These are phyloP conservation scores for Hirschfeldia incana DNA, from an alignment of 345 rosid genomes.

Conservation along the genomic window DNA sequence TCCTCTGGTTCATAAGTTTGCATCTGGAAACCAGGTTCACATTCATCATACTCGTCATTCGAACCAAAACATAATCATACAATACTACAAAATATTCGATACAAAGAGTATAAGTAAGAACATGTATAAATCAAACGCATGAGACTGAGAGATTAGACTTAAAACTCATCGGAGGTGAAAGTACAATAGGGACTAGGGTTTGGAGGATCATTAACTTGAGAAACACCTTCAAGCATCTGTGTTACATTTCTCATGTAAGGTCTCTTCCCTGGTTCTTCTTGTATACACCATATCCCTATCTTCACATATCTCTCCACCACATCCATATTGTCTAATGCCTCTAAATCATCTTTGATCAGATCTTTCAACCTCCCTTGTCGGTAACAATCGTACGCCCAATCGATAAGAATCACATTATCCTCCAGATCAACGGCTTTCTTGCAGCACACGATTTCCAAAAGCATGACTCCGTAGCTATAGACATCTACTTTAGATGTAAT, in stretches of 20 bases:
- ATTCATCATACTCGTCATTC: too few species aligned
- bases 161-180: neutral
- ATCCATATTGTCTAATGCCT: conserved; percentile 39
- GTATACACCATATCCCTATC: conserved; percentile 64
- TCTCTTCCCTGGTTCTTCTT: conserved; percentile 44
- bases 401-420: conserved; percentile 19
- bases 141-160: conserved; percentile 1
- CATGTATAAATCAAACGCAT: neutral
- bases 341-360: conserved; percentile 43
- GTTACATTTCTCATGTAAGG: conserved; percentile 50
- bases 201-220: conserved; percentile 38
- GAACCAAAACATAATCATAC: too few species aligned
- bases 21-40: too few species aligned
- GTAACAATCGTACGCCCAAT: conserved; percentile 56
- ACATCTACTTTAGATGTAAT: conserved; percentile 42
- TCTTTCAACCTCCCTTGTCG: conserved; percentile 25
- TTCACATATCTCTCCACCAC: conserved; percentile 46
- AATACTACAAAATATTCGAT: too few species aligned
- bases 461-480: conserved; percentile 43
- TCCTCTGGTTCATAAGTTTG: too few species aligned
- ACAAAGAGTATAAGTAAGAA: too few species aligned
- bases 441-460: conserved; percentile 40
- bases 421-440: conserved; percentile 36
- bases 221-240: conserved; percentile 46
- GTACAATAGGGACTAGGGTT: conserved; percentile 16